These are phyloP conservation scores for Dothidotthia symphoricarpi DNA, from an alignment of 2,329 filamentous ascomycete species.

Conservation along the genomic window DNA sequence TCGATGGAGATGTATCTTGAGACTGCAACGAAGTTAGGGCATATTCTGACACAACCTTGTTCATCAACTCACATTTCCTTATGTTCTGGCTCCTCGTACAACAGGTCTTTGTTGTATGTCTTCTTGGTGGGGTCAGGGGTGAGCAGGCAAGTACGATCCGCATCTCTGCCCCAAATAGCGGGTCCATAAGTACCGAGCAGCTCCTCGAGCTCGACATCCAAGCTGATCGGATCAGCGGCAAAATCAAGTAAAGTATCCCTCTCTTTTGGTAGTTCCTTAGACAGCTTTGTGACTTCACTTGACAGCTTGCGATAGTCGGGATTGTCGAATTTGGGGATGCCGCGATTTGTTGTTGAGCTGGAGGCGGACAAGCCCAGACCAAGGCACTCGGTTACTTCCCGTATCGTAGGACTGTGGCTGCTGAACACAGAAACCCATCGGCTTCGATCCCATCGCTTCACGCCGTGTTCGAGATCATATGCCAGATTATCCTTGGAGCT, in stretches of 20 bases:
- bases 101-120: slow-evolving; percentile 37
- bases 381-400: slow-evolving; percentile 39
- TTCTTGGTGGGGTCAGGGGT: slow-evolving; percentile 35
- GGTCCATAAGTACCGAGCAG: slow-evolving; percentile 34
- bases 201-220: slow-evolving; percentile 35
- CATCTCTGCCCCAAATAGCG: slow-evolving; percentile 37
- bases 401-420: slow-evolving; percentile 40
- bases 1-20: slow-evolving; percentile 40
- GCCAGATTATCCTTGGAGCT: slow-evolving; percentile 33
- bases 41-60: slow-evolving; percentile 4
- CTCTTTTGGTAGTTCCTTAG: slow-evolving; percentile 39
- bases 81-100: slow-evolving; percentile 34
- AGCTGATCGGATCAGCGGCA: slow-evolving; percentile 32
- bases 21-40: slow-evolving; percentile 20
- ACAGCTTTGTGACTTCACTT: slow-evolving; percentile 37
- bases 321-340: slow-evolving; percentile 42
- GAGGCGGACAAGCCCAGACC: slow-evolving; percentile 37
- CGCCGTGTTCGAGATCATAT: slow-evolving; percentile 32
- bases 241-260: slow-evolving; percentile 40
- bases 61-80: slow-evolving; percentile 30
- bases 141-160: slow-evolving; percentile 35
- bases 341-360: slow-evolving; percentile 38
- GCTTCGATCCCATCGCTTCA: slow-evolving; percentile 36
- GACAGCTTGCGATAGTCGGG: slow-evolving; percentile 39
- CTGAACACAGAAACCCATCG: slow-evolving; percentile 41